Evolutionary conservation across 306 rosid genomes (phyloP).

Genomic region (Hippophae gyantsensis): DNA sequence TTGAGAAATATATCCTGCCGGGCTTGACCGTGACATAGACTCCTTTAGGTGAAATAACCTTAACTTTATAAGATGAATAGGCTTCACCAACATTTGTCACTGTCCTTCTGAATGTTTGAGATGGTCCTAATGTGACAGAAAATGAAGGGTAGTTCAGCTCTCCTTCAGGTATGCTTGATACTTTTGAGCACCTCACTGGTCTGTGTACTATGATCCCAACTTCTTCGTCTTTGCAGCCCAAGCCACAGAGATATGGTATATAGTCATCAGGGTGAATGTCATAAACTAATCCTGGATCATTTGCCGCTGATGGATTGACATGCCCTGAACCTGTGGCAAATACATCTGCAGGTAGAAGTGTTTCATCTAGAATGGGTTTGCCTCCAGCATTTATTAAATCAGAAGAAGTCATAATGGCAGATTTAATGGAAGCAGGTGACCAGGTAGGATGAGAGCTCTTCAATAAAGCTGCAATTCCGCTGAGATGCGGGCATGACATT

Average conservation of each 20-base stretch:
- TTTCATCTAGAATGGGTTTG: constrained; percentile 41
- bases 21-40: constrained; percentile 47
- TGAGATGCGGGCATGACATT: constrained; percentile 81
- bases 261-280: constrained; percentile 60
- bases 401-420: constrained; percentile 71
- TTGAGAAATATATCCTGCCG: constrained; percentile 35
- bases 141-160: constrained; percentile 70
- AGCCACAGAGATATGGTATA: constrained; percentile 62
- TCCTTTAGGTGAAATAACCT: constrained; percentile 38
- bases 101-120: constrained; percentile 59
- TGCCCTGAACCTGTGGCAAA: constrained; percentile 72
- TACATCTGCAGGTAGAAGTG: constrained; percentile 41
- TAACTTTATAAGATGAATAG: constrained; percentile 33
- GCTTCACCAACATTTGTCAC: constrained; percentile 63
- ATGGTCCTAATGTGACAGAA: constrained; percentile 40
- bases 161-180: constrained; percentile 53
- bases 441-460: constrained; percentile 66
- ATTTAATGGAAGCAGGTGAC: constrained; percentile 79
- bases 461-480: constrained; percentile 69
- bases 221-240: constrained; percentile 39
- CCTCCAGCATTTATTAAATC: constrained; percentile 22
- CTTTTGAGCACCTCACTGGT: constrained; percentile 35
- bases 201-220: constrained; percentile 40
- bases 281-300: constrained; percentile 60
- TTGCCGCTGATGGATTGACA: constrained; percentile 61